Evolutionary conservation across 2,329 filamentous ascomycete genomes (phyloP).

Genomic region (Metarhizium robertsii): DNA sequence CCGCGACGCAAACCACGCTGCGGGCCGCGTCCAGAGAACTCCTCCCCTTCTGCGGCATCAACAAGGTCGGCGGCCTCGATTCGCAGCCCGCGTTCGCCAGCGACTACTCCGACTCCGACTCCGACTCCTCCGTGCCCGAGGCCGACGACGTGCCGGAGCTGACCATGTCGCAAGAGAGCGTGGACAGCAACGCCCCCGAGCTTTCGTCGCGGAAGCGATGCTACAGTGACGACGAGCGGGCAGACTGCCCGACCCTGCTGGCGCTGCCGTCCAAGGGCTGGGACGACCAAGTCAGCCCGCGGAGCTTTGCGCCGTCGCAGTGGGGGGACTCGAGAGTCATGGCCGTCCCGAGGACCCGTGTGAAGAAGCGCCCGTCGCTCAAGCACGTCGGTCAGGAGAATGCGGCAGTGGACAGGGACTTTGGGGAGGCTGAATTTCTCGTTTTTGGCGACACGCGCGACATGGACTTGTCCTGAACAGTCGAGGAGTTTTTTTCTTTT

Average conservation of each 20-base stretch:
- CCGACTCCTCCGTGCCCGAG: constrained; percentile 17
- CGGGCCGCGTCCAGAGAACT: constrained; percentile 47
- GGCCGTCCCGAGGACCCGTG: constrained; percentile 34
- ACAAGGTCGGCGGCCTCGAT: constrained; percentile 62
- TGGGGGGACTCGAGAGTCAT: constrained; percentile 34
- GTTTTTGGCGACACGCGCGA: constrained; percentile 34
- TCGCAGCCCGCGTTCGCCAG: constrained; percentile 40
- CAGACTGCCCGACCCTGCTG: constrained; percentile 8
- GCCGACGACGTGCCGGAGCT: constrained; percentile 36
- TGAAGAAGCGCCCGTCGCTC: constrained; percentile 14
- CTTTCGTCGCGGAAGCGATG: constrained; percentile 35
- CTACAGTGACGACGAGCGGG: constrained; percentile 34
- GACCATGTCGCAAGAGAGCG: constrained; percentile 47
- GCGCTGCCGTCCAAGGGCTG: constrained; percentile 13
- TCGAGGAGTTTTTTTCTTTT: neutral
- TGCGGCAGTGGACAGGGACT: constrained; percentile 41
- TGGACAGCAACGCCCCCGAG: constrained; percentile 24
- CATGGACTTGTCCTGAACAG: constrained; percentile 24
- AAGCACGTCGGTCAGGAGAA: constrained; percentile 36
- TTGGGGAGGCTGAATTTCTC: constrained; percentile 61
- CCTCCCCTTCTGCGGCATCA: constrained; percentile 70
- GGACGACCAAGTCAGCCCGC: constrained; percentile 31
- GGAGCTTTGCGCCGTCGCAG: constrained; percentile 26
- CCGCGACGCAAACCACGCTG: constrained; percentile 8
- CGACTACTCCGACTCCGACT: constrained; percentile 15